Base-by-base conservation (phyloP, 306 rosid species). In the Quercus wislizeni region DNA sequence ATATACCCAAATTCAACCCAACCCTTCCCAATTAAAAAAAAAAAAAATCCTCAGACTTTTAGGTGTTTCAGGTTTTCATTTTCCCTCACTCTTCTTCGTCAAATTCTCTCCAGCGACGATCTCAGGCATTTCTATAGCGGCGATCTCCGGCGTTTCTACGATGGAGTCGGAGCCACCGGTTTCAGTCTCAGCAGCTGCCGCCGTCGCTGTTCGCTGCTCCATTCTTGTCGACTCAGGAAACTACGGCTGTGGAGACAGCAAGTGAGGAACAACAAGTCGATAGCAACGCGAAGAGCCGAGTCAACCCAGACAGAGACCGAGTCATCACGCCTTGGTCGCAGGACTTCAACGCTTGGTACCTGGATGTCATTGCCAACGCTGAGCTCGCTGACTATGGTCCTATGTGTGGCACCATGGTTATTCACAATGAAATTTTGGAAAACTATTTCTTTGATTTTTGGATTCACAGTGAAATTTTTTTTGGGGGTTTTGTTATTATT, bases 331-430 rank as follows among this genome's bases (percentile, higher is more conserved):
- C 98, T n/a, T 87, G 97, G 73, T 92, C 98, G 1, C 85, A 88
- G 86, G 97, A 95, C 80, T 95, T 95, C 88, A 95, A 91, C 77
- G 98, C 98, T 3, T 95, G 98, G 99, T 95, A 91, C 79, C 92
- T 89, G 10, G 97, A 91, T 64, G 76, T 95, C 58, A 95, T 95
- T 43, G 96, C 92, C 28, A 81, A 87, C 4, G 97, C 98, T 3
- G 96, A 91, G 89, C 92, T 95, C 13, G 99, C 98, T 0, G 99
- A 95, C 81, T 95, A 95, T 49, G 99, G 99, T 71, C 98, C 98
- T 19, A 97, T 95, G 65, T 90, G 98, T 12, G 99, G 99, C 12
- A 95, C 99, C 57, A 95, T 95, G 99, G 99, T 95, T 69, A 92
- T 94, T 85, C 97, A 97, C 30, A 28, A 2, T 28, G 30, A 1